Base-by-base conservation (phyloP, 1,139 yeast genomes). In the Lodderomyces beijingensis region DNA sequence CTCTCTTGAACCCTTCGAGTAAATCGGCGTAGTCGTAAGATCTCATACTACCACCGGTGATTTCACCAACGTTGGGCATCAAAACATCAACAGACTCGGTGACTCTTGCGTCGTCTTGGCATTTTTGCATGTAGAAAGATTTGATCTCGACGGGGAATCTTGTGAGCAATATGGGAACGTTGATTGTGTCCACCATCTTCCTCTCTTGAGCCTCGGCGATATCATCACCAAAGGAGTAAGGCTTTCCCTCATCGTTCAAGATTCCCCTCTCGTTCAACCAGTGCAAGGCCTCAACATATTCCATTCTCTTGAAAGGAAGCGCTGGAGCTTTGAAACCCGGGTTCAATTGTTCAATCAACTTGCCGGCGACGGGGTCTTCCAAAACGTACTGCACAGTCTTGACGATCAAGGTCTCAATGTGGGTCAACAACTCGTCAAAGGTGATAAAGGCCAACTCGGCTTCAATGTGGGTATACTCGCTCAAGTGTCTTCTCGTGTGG, bases 131-230 rank as follows among this genome's bases (percentile, higher is more conserved):
- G 79, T 91, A 91, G 74, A 91, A 91, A 4, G 97, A 87, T 66
- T 93, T 91, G 69, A 91, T 86, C 59, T 83, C 96, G 35, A 87
- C 88, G 36, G 99, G 99, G 91, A 91, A 91, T 51, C 91, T 77
- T 41, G 79, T 91, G 58, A 91, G 78, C 49, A 91, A 73, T 47
- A 91, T 89, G 45, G 99, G 99, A 44, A 74, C 82, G 53, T 89
- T 89, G 55, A 93, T 84, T 39, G 84, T 76, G 59, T 91, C 99
- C 25, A 96, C 88, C 98, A 91, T 91, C 64, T 82, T 86, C 60
- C 99, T 85, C 73, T 91, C 99, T 39, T 96, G 97, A 36, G 98
- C 98, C 68, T 91, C 99, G 41, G 98, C 96, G 43, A 91, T 93
- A 59, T 91, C 99, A 57, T 93, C 99, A 59, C 99, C 99, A 50